Evolutionary conservation across 2,329 filamentous ascomycete species (phyloP).

Genomic region (Tolypocladium sp.): DNA sequence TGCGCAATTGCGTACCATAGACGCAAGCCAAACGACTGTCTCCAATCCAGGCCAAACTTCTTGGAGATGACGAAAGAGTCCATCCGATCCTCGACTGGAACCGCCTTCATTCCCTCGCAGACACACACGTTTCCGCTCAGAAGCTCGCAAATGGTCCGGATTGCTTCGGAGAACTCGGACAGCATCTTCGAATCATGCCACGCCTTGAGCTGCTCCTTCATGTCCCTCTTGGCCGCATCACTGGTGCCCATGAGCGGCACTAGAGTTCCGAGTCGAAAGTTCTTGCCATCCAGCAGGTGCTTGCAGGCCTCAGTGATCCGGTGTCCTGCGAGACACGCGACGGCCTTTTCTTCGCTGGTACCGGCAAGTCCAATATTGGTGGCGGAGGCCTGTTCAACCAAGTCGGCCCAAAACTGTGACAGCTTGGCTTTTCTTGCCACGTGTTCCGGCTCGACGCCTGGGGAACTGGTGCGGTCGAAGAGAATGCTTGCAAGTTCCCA

Average conservation of each 20-base stretch:
- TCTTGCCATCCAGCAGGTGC: slow-evolving; percentile 62
- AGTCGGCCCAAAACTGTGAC: slow-evolving; percentile 54
- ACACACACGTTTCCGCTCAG: slow-evolving; percentile 79
- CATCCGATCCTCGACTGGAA: slow-evolving; percentile 69
- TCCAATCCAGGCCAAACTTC: slow-evolving; percentile 83
- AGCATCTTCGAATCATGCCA: slow-evolving; percentile 80
- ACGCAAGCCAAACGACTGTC: slow-evolving; percentile 82
- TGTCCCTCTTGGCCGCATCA: slow-evolving; percentile 59
- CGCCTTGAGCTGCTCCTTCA: slow-evolving; percentile 69
- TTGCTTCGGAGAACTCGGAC: slow-evolving; percentile 75
- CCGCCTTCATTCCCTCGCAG: slow-evolving; percentile 66
- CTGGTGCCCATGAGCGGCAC: slow-evolving; percentile 74
- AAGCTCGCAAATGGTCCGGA: slow-evolving; percentile 83
- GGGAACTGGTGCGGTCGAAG: slow-evolving; percentile 57
- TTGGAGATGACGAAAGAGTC: slow-evolving; percentile 74
- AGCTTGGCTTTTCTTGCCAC: slow-evolving; percentile 51
- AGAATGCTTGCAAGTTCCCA: slow-evolving; percentile 85
- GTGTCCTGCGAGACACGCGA: slow-evolving; percentile 71
- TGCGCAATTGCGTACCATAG: slow-evolving; percentile 76
- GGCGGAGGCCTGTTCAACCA: slow-evolving; percentile 53
- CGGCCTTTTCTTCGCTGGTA: slow-evolving; percentile 71
- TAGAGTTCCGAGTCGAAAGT: slow-evolving; percentile 78
- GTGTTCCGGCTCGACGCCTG: slow-evolving; percentile 30
- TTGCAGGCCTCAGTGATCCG: slow-evolving; percentile 77
- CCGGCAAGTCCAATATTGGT: slow-evolving; percentile 48